phyloP scores from a whole-genome alignment of 1,139 yeast species.

The Sugiyamaella castrensis region DNA sequence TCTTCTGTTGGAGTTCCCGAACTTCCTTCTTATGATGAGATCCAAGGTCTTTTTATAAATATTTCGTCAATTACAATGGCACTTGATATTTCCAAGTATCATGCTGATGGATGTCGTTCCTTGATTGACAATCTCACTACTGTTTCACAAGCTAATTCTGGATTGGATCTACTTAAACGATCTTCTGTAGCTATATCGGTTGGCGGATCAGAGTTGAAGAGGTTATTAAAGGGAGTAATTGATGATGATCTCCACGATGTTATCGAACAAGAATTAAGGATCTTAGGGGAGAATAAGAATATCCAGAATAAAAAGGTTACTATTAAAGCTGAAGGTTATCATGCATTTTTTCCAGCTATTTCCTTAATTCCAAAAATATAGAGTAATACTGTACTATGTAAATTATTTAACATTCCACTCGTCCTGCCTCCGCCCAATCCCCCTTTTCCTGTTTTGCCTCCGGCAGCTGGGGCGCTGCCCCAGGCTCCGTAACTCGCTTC shows the following conservation, averaged over 20 bases:
- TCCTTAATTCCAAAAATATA: slow-evolving; percentile 11
- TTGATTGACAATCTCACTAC: slow-evolving; percentile 25
- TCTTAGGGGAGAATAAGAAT: slow-evolving; percentile 12
- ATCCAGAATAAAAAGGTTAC: slow-evolving; percentile 13
- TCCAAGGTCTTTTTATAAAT: slow-evolving; percentile 1
- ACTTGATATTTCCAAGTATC: slow-evolving; percentile 20
- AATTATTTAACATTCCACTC: neutral
- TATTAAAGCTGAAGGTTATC: slow-evolving; percentile 29
- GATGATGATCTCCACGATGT: neutral
- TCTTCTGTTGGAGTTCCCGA: slow-evolving; percentile 80
- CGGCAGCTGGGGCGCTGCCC: too few relatives aligned
- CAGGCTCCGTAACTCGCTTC: too few relatives aligned
- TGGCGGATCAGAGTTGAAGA: slow-evolving; percentile 19
- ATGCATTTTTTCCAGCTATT: slow-evolving; percentile 38
- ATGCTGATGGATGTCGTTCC: slow-evolving; percentile 22
- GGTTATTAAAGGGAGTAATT: slow-evolving; percentile 14
- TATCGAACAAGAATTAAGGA: slow-evolving; percentile 3
- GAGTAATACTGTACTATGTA: slow-evolving; percentile 1
- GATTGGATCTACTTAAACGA: slow-evolving; percentile 33
- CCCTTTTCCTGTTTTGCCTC: too few relatives aligned
- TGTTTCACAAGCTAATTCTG: slow-evolving; percentile 27
- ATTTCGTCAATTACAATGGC: slow-evolving; percentile 19
- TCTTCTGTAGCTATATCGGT: slow-evolving; percentile 35
- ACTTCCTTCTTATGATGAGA: slow-evolving; percentile 47
- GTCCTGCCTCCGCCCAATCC: too few relatives aligned